Base-by-base conservation (phyloP, 306 rosid species). In the Geum urbanum region DNA sequence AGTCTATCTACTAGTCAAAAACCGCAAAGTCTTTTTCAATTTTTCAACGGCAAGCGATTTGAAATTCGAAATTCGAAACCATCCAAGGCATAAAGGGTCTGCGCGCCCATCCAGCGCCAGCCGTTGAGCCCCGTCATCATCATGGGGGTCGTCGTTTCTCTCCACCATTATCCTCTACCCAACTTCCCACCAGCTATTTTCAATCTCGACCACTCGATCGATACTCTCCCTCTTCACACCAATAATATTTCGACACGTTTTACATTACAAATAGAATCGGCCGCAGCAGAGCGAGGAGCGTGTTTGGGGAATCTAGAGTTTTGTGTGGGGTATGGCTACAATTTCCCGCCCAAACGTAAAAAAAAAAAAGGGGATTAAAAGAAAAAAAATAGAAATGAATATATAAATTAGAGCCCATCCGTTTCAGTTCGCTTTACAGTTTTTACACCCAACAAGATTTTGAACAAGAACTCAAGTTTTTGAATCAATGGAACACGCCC, bases 341-440 rank as follows among this genome's bases (percentile, higher is more conserved):
- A 53, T 69, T 80, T 88, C 89, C 95, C 95, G 91, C 91, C 74
- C 71, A 40, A 69, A 59, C 40, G 53, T 27, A 27, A 27, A 27
- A 27, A 27, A 46, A 41, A 68, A 55, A 8, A n/a, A 0, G 9
- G 8, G 10, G 0, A 14, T 40, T 53, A 35, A 11, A 54, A 35
- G 41, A 13, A 4, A 71, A 55, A 19, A 11, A 12, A 32, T 15
- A 52, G 47, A 56, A 63, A 0, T 0, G 52, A 56, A 43, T 70
- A 43, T 70, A 70, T 70, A 70, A 70, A 70, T 22, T 5, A 70
- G 27, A 43, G 27, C 32, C 27, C 5, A 44, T 8, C 22, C 44
- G 53, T 14, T 14, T 43, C 54, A 14, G 22, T 56, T 49, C 1
- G 18, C 2, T 57, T 24, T 24, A 9, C 48, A 6, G 35, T 27